phyloP scores from a whole-genome alignment of 345 rosid species.

The Corchorus olitorius region DNA sequence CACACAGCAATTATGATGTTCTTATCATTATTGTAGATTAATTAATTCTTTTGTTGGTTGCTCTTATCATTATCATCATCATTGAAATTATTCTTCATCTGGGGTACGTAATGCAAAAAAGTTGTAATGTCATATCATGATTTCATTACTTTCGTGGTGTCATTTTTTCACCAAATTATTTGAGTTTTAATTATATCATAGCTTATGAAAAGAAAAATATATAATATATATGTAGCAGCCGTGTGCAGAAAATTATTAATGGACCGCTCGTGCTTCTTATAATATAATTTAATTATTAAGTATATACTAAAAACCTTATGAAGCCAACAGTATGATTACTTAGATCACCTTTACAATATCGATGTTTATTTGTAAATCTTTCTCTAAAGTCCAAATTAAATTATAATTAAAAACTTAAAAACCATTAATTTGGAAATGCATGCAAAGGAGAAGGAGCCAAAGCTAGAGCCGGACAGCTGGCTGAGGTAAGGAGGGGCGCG shows the following conservation, averaged over 20 bases:
- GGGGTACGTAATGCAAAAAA: not conserved
- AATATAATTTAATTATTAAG: too few relatives aligned
- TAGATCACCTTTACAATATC: too few relatives aligned
- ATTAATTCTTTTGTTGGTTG: not conserved
- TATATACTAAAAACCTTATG: too few relatives aligned
- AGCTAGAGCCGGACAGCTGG: not conserved
- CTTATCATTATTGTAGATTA: too few relatives aligned
- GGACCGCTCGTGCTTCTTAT: too few relatives aligned
- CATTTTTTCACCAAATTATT: not conserved
- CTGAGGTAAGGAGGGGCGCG: not conserved
- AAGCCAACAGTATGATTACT: too few relatives aligned
- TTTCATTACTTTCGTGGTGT: not conserved
- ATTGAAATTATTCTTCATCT: not conserved
- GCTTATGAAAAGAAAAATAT: too few relatives aligned
- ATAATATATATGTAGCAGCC: not conserved
- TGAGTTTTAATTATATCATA: too few relatives aligned
- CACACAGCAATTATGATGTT: not conserved
- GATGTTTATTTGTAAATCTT: too few relatives aligned
- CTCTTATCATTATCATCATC: constrained; percentile 3
- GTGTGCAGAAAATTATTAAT: not conserved
- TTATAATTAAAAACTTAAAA: too few relatives aligned
- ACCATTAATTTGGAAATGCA: too few relatives aligned
- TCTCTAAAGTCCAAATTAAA: too few relatives aligned
- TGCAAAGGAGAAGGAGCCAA: not conserved
- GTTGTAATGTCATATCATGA: not conserved